phyloP scores from a whole-genome alignment of 164 flowering plant genomes.

The Kingdonia uniflora region DNA sequence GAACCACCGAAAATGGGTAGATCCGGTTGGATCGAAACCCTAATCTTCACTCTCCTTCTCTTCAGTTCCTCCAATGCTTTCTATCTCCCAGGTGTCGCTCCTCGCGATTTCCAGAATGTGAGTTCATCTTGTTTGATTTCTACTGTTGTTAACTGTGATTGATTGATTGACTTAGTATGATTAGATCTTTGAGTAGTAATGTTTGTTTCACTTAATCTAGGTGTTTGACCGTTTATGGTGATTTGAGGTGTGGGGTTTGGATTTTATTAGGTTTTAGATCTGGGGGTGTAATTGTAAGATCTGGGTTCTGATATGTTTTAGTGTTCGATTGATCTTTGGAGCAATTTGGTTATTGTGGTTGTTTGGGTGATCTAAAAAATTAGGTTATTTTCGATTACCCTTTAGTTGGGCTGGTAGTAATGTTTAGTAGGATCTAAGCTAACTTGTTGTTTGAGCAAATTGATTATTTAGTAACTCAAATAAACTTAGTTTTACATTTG shows the following conservation, averaged over 20 bases:
- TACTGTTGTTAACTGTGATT: background rate
- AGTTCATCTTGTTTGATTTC: conserved; percentile 2
- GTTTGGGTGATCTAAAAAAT: too few species aligned
- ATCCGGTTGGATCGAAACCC: conserved; percentile 11
- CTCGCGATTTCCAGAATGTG: conserved; percentile 40
- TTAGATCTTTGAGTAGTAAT: conserved; percentile 3
- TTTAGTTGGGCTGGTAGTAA: too few species aligned
- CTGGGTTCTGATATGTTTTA: conserved; percentile 6
- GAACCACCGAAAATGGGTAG: conserved; percentile 15
- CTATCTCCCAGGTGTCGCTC: conserved; percentile 52
- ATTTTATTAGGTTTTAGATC: conserved; percentile 5
- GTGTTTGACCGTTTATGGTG: background rate
- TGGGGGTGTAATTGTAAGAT: conserved; percentile 3
- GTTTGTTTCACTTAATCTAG: background rate
- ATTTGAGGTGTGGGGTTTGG: conserved; percentile 2
- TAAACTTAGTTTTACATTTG: too few species aligned
- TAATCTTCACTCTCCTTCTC: conserved; percentile 11
- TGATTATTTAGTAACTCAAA: too few species aligned
- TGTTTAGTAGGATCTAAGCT: too few species aligned
- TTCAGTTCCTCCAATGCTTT: conserved; percentile 20
- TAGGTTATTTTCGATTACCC: too few species aligned
- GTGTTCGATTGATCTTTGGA: background rate
- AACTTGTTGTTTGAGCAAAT: too few species aligned
- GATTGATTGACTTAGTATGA: background rate
- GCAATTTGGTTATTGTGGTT: too few species aligned